Evolutionary conservation across 441 rosid species (phyloP), one percentile per base, ranked within the genome.

Genomic region (Aleurites moluccanus): DNA sequence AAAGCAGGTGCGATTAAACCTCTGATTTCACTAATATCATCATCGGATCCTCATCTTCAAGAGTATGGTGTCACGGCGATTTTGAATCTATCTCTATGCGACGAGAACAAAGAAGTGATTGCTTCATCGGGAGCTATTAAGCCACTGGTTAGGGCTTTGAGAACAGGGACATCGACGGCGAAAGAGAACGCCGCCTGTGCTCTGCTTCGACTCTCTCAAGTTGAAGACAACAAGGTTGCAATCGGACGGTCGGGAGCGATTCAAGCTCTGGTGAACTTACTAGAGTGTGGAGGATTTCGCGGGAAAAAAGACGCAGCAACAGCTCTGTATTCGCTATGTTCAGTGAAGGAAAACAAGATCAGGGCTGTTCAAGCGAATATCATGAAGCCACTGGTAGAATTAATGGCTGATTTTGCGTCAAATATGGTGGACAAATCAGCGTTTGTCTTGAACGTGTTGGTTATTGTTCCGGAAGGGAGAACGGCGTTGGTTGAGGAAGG

Each of bases 191-290:
- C 97, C 0, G 94, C 98, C 0, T 92, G 99, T 64, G 94, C 97
- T 72, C 83, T 95, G 23, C 88, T 92, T 53, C 91, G 97, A 2
- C 82, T 95, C 8, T 95, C 99, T 0, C 97, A 92, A 77, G 25
- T 85, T 4, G 97, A 91, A 49, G 91, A 86, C 42, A 89, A 87
- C 89, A 95, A 92, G 73, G 72, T 81, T 60, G 86, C 89, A 16
- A 92, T 95, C 74, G 99, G 99, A 40, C 88, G 99, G 80, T 90
- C 98, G 1, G 97, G 96, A 78, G 96, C 99, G 27, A 93, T 93
- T 79, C 95, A 91, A 9, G 84, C 70, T 2, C 77, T 92, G 0
- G 96, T 91, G 80, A 82, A 60, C 63, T 92, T 95, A 27, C 86
- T 95, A 0, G 95, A 88, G 63, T 82, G 73, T 35, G 97, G 97